Evolutionary conservation across 148 eudicot genomes (phyloP), one percentile per base, ranked within the genome.

Genomic region (Pouteria glomerata): DNA sequence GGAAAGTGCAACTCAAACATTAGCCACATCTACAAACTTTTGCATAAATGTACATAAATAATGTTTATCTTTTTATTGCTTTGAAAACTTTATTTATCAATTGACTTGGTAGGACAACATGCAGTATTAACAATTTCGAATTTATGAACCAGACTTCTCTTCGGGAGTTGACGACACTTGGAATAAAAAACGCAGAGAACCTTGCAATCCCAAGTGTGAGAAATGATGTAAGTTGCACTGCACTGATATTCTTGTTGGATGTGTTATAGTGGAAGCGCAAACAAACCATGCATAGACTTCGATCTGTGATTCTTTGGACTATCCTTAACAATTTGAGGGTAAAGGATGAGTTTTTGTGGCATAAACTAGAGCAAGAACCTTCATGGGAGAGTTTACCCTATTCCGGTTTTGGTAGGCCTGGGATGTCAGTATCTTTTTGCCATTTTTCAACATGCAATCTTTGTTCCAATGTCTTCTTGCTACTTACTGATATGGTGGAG

Each of bases 201-300:
- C 93, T 95, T 71, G 98, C 97, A 50, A 88, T 95, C 55, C 93
- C 97, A 27, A 95, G 98, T 77, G 91, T 90, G 74, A 80, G 97
- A 88, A 91, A 91, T 74, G 97, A 95, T 82, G 97, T 95, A 83
- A 89, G 96, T 84, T 21, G n/a, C 7, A 13, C 50, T 63, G 51
- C 21, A 67, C 31, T 37, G 35, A 48, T 60, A 53, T 8, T 15
- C 12, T 35, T 52, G 31, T 56, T 37, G n/a, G 15, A 23, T 35
- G 8, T 53, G 47, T 14, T 35, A 24, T 14, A 15, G 30, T 69
- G 24, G 62, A 53, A 23, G 60, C 53, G 62, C 62, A 23, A 35
- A 3, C 8, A 15, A 69, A 52, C n/a, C 31, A 34, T 16, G 12
- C n/a, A 1, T 0, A 12, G 8, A 42, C 33, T 42, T 44, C 23